Percentiles rank a stretch among this genome's conserved stretches.
Conservation (phyloP, 768 basidiomycete genomes). For the Trametes coccinea region DNA sequence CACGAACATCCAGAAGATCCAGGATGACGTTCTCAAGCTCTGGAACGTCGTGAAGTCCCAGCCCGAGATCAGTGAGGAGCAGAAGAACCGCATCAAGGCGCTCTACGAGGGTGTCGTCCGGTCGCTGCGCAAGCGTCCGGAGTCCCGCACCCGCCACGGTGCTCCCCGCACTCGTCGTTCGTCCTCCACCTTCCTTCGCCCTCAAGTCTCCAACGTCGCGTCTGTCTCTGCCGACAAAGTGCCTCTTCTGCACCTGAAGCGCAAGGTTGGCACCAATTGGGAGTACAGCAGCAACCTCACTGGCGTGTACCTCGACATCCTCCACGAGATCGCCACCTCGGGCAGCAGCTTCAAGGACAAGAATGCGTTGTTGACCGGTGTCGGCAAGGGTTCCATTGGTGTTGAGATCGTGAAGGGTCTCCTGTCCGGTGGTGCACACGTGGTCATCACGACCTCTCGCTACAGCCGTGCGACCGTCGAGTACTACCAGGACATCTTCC, state of each 20-base stretch:
- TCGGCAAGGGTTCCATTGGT: slow-evolving; percentile 97
- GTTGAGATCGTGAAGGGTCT: slow-evolving; percentile 97
- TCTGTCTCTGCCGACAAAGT: slow-evolving; percentile 86
- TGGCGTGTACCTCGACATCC: slow-evolving; percentile 91
- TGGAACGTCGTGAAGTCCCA: slow-evolving; percentile 98
- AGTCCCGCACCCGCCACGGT: slow-evolving; percentile 52
- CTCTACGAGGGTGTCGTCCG: slow-evolving; percentile 96
- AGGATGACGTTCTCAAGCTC: slow-evolving; percentile 93
- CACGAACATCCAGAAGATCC: slow-evolving; percentile 96
- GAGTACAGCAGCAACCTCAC: slow-evolving; percentile 98
- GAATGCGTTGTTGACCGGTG: slow-evolving; percentile 96
- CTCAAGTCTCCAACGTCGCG: slow-evolving; percentile 70
- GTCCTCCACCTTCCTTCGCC: slow-evolving; percentile 96
- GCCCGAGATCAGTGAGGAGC: slow-evolving; percentile 94
- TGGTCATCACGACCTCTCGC: slow-evolving; percentile 97
- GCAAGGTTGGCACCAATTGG: slow-evolving; percentile 93
- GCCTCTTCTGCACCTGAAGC: slow-evolving; percentile 93
- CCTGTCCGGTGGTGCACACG: slow-evolving; percentile 92
- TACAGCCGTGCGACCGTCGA: slow-evolving; percentile 95
- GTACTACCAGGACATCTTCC: slow-evolving; percentile 98
- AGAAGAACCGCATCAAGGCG: slow-evolving; percentile 93
- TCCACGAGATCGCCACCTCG: slow-evolving; percentile 97
- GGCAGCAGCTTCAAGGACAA: slow-evolving; percentile 99
- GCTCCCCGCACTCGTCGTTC: slow-evolving; percentile 77
- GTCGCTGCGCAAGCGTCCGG: slow-evolving; percentile 80